Evolutionary conservation across 805 yeast genomes (phyloP).

Genomic region (Lachancea meyersii): DNA sequence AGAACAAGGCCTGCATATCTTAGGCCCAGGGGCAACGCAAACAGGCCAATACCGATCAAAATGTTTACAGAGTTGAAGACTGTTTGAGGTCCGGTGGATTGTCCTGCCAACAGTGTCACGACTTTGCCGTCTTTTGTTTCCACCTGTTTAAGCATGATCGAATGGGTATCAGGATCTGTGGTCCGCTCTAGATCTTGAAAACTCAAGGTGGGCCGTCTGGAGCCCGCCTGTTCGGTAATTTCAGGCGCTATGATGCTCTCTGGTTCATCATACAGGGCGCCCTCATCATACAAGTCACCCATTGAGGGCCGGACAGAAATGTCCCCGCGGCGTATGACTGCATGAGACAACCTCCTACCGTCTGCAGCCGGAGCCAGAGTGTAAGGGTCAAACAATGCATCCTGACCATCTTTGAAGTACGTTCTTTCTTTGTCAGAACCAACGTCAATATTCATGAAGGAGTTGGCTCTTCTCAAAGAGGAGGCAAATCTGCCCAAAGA

Average conservation of each 20-base stretch:
- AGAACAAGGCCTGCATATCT: conserved; percentile 63
- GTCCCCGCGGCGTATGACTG: conserved; percentile 32
- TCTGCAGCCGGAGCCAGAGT: conserved; percentile 57
- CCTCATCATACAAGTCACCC: conserved; percentile 17
- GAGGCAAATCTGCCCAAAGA: conserved; percentile 75
- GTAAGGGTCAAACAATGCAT: conserved; percentile 62
- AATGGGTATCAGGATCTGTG: conserved; percentile 40
- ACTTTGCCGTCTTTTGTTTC: conserved; percentile 67
- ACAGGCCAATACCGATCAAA: conserved; percentile 66
- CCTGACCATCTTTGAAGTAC: conserved; percentile 52
- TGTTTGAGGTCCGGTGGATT: conserved; percentile 74
- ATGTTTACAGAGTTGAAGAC: conserved; percentile 73
- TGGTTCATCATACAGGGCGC: conserved; percentile 31
- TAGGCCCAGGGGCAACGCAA: conserved; percentile 67
- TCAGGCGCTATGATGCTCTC: conserved; percentile 40
- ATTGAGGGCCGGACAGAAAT: conserved; percentile 23
- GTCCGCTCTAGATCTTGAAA: conserved; percentile 39
- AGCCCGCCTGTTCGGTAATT: conserved; percentile 28
- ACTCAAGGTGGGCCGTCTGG: conserved; percentile 36
- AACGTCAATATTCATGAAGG: conserved; percentile 52
- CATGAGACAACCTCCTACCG: conserved; percentile 61
- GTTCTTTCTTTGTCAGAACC: conserved; percentile 44
- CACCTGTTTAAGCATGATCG: conserved; percentile 51
- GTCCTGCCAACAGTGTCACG: conserved; percentile 70
- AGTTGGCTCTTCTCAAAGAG: conserved; percentile 73